Base-by-base conservation (phyloP, 306 rosid species). In the Trifolium repens region DNA sequence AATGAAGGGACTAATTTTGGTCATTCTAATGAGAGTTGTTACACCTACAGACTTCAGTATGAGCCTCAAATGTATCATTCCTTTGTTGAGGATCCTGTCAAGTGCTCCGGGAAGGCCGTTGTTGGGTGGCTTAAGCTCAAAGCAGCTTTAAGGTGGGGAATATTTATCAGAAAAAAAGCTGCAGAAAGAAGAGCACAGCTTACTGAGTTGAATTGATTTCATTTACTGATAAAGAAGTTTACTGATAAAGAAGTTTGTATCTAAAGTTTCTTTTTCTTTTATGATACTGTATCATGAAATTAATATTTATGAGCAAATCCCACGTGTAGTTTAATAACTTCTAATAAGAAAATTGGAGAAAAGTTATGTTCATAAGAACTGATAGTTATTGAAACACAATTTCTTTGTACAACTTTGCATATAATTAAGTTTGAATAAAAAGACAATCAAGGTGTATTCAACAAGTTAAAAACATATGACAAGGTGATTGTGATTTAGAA, bases 81-180 rank as follows among this genome's bases (percentile, higher is more conserved):
- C 11, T 76, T 80, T 16, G 37, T 60, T 6, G 85, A 81, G 69
- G 94, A 90, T 75, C 81, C 49, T 10, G 81, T 82, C 0, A 86
- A 71, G 80, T 58, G 87, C 65, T 89, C 94, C 0, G 98, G 98
- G 12, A 90, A 87, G 32, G 98, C 96, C 30, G 92, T 87, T 39
- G 88, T 93, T 8, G 98, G 98, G 59, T 93, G 98, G 98, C 92
- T 94, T 67, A 90, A 91, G 85, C 93, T 93, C 58, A 93, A 87
- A 85, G 98, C 96, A 4, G 98, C 96, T 30, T 85, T 93, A 63
- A 89, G 98, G 66, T 93, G 98, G 98, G 98, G 98, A 13, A 90
- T 93, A 39, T 90, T 93, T 59, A 78, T 90, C 37, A 89, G 93
- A 74, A 90, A 87, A 80, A 90, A 35, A 80, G 93, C 92, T 69